A percentile compares a stretch with the other conserved stretches of the same genome.
Evolutionary conservation across 2,329 filamentous ascomycete genomes (phyloP).

Genomic region (Cercospora zeina): DNA sequence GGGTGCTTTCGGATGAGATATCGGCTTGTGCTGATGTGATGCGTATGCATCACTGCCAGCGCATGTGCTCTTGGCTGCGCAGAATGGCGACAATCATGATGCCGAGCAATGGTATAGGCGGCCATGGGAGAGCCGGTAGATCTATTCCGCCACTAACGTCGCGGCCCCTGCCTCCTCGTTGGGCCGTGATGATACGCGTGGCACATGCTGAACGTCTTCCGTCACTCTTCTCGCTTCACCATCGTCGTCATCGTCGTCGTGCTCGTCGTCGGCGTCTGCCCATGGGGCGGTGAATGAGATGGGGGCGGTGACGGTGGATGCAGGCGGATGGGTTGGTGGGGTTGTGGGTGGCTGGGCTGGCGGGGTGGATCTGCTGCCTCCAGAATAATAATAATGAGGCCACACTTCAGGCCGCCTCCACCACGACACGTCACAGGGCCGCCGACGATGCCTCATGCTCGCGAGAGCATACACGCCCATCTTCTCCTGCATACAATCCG

Average conservation of each 20-base stretch:
- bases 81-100: background rate
- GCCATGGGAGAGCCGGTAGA: background rate
- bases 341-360: background rate
- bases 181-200: background rate
- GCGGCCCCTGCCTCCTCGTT: background rate
- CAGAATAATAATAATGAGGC: background rate
- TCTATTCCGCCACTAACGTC: slow-evolving; percentile 6
- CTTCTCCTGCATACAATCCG: background rate
- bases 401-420: background rate
- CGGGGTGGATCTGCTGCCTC: background rate
- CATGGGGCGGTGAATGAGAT: background rate
- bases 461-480: background rate
- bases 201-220: background rate
- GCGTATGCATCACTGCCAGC: background rate
- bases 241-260: background rate
- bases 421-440: background rate
- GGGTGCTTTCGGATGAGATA: too few relatives aligned
- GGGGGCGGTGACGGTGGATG: background rate
- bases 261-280: background rate
- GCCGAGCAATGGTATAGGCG: background rate
- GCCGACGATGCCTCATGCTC: background rate
- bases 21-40: too few relatives aligned
- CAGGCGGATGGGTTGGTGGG: background rate
- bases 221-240: background rate
- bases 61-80: background rate